Evolutionary conservation across 208 protist genomes (phyloP).

Genomic region (Leishmania guyanensis): DNA sequence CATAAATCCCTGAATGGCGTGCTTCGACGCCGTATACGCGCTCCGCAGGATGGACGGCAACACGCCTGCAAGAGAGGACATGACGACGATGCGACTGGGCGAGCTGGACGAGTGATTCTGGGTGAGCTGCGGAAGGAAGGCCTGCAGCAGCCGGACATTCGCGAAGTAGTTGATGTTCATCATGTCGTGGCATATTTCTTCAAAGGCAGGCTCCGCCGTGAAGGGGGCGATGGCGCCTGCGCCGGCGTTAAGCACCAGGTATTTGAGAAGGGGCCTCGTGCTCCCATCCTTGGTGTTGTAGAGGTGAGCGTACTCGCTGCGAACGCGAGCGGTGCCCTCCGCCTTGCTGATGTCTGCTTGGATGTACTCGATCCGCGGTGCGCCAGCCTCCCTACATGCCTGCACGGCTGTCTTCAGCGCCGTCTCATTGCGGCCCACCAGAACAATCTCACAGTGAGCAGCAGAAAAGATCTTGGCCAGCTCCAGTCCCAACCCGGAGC

Average conservation of each 20-base stretch:
- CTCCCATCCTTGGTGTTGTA: slow-evolving; percentile 4
- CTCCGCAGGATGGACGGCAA: slow-evolving; percentile 78
- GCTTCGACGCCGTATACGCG: slow-evolving; percentile 84
- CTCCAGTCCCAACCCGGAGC: slow-evolving; percentile 72
- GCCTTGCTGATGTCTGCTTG: slow-evolving; percentile 62
- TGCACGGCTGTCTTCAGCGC: slow-evolving; percentile 40
- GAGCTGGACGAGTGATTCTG: slow-evolving; percentile 31
- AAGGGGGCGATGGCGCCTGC: slow-evolving; percentile 77
- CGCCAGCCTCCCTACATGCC: slow-evolving; percentile 46
- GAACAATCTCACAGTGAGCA: slow-evolving; percentile 59
- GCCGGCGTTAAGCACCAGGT: slow-evolving; percentile 86
- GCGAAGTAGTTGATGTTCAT: slow-evolving; percentile 91
- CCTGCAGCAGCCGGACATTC: slow-evolving; percentile 80
- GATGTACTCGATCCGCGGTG: slow-evolving; percentile 54
- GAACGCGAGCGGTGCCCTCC: slow-evolving; percentile 44
- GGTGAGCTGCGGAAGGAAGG: slow-evolving; percentile 58
- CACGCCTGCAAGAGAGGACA: slow-evolving; percentile 80
- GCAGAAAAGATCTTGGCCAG: slow-evolving; percentile 58
- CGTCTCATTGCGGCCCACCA: slow-evolving; percentile 69
- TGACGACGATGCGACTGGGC: slow-evolving; percentile 69
- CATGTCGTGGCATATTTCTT: slow-evolving; percentile 60
- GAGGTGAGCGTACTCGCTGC: slow-evolving; percentile 22
- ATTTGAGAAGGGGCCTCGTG: slow-evolving; percentile 40
- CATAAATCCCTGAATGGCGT: slow-evolving; percentile 89
- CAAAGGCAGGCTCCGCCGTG: slow-evolving; percentile 46